Conservation (phyloP, 2,329 filamentous ascomycete genomes). For the Cryphonectria naterciae region DNA sequence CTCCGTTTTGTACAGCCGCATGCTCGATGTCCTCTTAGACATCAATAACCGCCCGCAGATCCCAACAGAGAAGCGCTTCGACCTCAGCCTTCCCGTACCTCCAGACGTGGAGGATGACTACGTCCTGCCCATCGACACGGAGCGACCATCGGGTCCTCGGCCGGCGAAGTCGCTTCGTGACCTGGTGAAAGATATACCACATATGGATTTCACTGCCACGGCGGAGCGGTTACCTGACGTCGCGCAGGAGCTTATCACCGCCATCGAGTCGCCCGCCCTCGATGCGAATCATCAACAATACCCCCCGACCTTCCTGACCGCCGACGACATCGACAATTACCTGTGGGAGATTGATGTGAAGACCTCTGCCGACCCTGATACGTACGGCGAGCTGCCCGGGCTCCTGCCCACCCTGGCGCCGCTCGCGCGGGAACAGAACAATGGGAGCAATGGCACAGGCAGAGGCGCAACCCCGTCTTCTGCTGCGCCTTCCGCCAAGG, state of each 20-base stretch:
- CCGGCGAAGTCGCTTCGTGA: slow-evolving; percentile 53
- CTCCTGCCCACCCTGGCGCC: slow-evolving; percentile 57
- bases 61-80: slow-evolving; percentile 73
- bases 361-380: slow-evolving; percentile 48
- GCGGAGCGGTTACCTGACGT: slow-evolving; percentile 66
- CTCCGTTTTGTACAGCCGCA: slow-evolving; percentile 61
- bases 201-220: slow-evolving; percentile 56
- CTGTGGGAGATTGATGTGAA: slow-evolving; percentile 65
- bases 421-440: slow-evolving; percentile 43
- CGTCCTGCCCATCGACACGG: slow-evolving; percentile 82
- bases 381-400: slow-evolving; percentile 30
- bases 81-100: slow-evolving; percentile 60
- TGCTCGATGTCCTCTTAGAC: slow-evolving; percentile 87
- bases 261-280: slow-evolving; percentile 41
- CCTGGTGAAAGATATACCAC: slow-evolving; percentile 58
- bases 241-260: slow-evolving; percentile 52
- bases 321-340: slow-evolving; percentile 75
- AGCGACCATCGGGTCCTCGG: slow-evolving; percentile 44
- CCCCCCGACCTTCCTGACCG: slow-evolving; percentile 68
- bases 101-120: slow-evolving; percentile 59
- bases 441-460: slow-evolving; percentile 42
- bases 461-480: slow-evolving; percentile 35
- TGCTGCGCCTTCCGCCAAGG: slow-evolving; percentile 41
- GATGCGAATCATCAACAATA: slow-evolving; percentile 57
- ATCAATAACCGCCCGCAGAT: slow-evolving; percentile 85